Evolutionary conservation across 1,284 basidiomycete species (phyloP), one percentile per base, ranked within the genome.

Genomic region (Pascua sp.): DNA sequence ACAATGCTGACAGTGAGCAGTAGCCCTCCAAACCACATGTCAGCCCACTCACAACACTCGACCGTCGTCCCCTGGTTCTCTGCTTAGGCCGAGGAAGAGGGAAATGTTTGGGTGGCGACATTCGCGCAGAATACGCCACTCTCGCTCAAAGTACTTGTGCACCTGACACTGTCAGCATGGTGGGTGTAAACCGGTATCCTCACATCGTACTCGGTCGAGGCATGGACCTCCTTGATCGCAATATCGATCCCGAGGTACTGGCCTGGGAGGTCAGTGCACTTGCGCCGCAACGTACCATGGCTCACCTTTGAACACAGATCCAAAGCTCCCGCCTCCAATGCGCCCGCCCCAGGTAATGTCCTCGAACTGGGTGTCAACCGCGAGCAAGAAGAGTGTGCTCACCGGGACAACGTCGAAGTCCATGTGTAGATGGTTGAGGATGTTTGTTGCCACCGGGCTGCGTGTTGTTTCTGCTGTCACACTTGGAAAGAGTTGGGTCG

Each of bases 71-170:
- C 84, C 81, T 12, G 93, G 91, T 4, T 90, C 90, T 48, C 88
- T 87, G 51, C 89, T 92, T 55, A 98, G 85, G 13, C 95, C 95
- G 49, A 98, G 87, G 78, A 94, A 97, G 51, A 93, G 85, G 42
- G 94, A 91, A 64, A 95, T 92, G 72, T 96, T 95, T 13, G 91
- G 91, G 77, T 95, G 91, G 49, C 93, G 82, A 24, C 86, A 85
- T 76, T 91, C 89, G 73, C 86, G 83, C 91, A 97, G 94, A 45
- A 98, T 84, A 37, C 91, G 85, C 88, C 93, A 96, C 81, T 98
- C 95, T 40, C 95, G 85, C 71, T 95, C 91, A 77, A 98, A 96
- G 80, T 98, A 98, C 79, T 98, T 98, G 69, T 88, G 84, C 32
- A 97, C 80, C 71, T 77, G 32, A 8, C 8, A 11, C 18, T 37